Percentiles rank a stretch among this genome's conserved stretches.
Conservation (phyloP, 208 protist genomes). For the Porcisia deanei region DNA sequence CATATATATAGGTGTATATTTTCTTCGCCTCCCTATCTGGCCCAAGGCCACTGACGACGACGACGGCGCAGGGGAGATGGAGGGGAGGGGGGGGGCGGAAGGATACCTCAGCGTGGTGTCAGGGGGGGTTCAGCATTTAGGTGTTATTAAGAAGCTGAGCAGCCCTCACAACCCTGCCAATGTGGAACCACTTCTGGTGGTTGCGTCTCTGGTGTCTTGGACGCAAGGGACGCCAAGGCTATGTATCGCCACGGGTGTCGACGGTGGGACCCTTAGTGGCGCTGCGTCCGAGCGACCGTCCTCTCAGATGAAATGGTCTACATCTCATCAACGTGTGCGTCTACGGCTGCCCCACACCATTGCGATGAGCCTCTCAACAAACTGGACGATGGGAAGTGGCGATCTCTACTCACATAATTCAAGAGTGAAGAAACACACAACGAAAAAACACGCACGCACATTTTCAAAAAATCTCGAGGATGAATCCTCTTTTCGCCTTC, state of each 20-base stretch:
- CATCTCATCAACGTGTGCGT: neutral
- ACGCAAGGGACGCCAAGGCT: neutral
- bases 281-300: neutral
- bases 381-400: too few species aligned
- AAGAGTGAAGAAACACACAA: too few species aligned
- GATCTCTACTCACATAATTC: too few species aligned
- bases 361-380: too few species aligned
- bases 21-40: neutral
- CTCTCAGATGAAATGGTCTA: neutral
- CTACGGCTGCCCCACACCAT: neutral
- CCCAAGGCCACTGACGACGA: neutral
- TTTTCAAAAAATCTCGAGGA: neutral
- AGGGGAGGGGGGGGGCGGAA: too few species aligned
- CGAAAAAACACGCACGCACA: too few species aligned
- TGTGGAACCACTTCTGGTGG: neutral
- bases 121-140: neutral
- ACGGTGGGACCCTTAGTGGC: neutral
- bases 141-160: neutral
- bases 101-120: neutral
- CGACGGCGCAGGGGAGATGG: too few species aligned
- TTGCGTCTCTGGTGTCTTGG: neutral
- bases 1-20: neutral
- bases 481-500: neutral
- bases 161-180: neutral
- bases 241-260: neutral